Evolutionary conservation across 331 rosid species (phyloP).

Genomic region (Arachis monticola): DNA sequence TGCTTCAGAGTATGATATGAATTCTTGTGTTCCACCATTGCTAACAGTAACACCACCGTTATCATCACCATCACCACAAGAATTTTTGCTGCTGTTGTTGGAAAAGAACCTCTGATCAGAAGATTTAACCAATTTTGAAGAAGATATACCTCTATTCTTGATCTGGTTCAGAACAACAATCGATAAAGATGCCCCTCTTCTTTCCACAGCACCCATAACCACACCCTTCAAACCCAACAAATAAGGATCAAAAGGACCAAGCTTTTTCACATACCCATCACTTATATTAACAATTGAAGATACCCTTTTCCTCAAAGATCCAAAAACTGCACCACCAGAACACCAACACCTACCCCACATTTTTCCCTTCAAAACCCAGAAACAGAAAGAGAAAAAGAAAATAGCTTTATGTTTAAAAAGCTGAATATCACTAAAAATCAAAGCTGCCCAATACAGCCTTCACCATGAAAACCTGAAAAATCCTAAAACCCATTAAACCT

Average conservation of each 20-base stretch:
- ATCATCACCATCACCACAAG: conserved; percentile 15
- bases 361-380: conserved; percentile 10
- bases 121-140: conserved; percentile 11
- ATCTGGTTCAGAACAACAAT: conserved; percentile 31
- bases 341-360: conserved; percentile 67
- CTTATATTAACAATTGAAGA: conserved; percentile 34
- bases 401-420: conserved; percentile 4
- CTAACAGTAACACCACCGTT: background rate
- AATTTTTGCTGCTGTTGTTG: background rate
- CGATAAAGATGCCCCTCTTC: conserved; percentile 27
- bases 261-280: conserved; percentile 36
- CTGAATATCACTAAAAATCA: conserved; percentile 18
- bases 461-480: conserved; percentile 15
- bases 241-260: conserved; percentile 32
- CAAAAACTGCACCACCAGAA: conserved; percentile 31
- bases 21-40: conserved; percentile 38
- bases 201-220: conserved; percentile 24
- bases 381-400: background rate
- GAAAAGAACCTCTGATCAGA: background rate
- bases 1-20: conserved; percentile 70
- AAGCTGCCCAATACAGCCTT: background rate
- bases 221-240: conserved; percentile 38
- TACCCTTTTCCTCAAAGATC: conserved; percentile 46
- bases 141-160: conserved; percentile 45
- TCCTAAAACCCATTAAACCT: conserved; percentile 21